These are phyloP conservation scores for Graphilbum fragrans DNA, from an alignment of 2,329 filamentous ascomycete species.

Conservation along the genomic window DNA sequence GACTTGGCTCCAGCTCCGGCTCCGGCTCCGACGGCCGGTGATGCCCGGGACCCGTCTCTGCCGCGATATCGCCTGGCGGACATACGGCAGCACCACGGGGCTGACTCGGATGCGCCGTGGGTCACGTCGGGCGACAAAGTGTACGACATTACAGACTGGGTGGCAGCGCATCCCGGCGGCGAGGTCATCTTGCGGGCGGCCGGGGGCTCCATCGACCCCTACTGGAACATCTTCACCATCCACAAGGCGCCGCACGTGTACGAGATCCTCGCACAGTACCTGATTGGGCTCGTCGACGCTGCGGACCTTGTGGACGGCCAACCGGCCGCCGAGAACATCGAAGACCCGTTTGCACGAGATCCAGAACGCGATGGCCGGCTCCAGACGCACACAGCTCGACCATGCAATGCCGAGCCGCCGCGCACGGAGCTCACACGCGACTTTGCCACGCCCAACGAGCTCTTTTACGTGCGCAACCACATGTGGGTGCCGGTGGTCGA, in stretches of 20 bases:
- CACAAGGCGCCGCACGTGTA: slow-evolving; percentile 54
- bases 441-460: slow-evolving; percentile 41
- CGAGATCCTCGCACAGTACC: slow-evolving; percentile 52
- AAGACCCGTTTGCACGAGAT: slow-evolving; percentile 47
- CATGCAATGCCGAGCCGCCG: slow-evolving; percentile 51
- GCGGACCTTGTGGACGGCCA: slow-evolving; percentile 45
- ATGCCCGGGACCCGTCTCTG: slow-evolving; percentile 11
- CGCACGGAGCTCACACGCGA: slow-evolving; percentile 29
- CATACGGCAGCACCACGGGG: slow-evolving; percentile 10
- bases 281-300: slow-evolving; percentile 48
- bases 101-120: slow-evolving; percentile 33
- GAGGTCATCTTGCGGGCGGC: slow-evolving; percentile 56
- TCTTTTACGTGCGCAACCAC: slow-evolving; percentile 51
- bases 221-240: slow-evolving; percentile 60
- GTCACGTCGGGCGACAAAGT: slow-evolving; percentile 52
- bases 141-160: slow-evolving; percentile 61
- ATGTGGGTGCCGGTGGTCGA: slow-evolving; percentile 46
- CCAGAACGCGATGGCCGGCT: slow-evolving; percentile 38
- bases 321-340: slow-evolving; percentile 38
- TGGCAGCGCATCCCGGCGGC: slow-evolving; percentile 52
- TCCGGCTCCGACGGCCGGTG: background rate
- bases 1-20: background rate
- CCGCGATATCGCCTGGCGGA: slow-evolving; percentile 13
- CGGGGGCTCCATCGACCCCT: slow-evolving; percentile 51
- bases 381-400: slow-evolving; percentile 38